Percentiles rank a stretch among this genome's conserved stretches.
Evolutionary conservation across 805 yeast species (phyloP).

Genomic region (Metschnikowia cubensis): DNA sequence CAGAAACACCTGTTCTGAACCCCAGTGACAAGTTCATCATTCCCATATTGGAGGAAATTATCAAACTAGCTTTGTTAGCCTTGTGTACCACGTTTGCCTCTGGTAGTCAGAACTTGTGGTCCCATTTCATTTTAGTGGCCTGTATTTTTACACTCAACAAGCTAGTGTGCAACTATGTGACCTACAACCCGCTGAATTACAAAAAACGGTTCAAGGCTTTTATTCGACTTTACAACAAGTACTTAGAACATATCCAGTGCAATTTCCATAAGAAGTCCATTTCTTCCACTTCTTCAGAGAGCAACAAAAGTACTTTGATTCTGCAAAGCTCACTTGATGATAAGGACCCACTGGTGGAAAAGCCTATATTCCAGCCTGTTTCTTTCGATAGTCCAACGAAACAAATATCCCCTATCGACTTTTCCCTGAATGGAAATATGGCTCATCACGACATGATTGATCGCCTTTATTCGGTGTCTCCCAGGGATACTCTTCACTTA

Average conservation of each 20-base stretch:
- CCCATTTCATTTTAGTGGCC: slow-evolving; percentile 9
- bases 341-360: not conserved
- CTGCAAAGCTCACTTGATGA: not conserved
- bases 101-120: not conserved
- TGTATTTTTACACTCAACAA: slow-evolving; percentile 9
- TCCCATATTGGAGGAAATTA: slow-evolving; percentile 11
- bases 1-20: slow-evolving; percentile 7
- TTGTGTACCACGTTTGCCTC: slow-evolving; percentile 2
- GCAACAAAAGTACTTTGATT: not conserved
- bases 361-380: slow-evolving; percentile 12
- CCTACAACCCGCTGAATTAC: slow-evolving; percentile 14
- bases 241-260: not conserved
- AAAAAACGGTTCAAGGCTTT: slow-evolving; percentile 8
- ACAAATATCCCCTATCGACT: not conserved
- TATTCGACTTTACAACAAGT: slow-evolving; percentile 5
- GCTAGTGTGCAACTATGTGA: slow-evolving; percentile 7
- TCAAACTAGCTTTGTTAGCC: slow-evolving; percentile 3
- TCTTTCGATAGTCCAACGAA: slow-evolving; percentile 5
- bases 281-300: not conserved
- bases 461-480: slow-evolving; percentile 37
- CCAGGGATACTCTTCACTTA: slow-evolving; percentile 37
- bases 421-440: not conserved
- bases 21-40: slow-evolving; percentile 8
- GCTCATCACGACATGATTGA: slow-evolving; percentile 19
- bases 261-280: not conserved